Evolutionary conservation across 495 filamentous ascomycete species (phyloP), one percentile per base, ranked within the genome.

Genomic region (Cenococcum geophilum): DNA sequence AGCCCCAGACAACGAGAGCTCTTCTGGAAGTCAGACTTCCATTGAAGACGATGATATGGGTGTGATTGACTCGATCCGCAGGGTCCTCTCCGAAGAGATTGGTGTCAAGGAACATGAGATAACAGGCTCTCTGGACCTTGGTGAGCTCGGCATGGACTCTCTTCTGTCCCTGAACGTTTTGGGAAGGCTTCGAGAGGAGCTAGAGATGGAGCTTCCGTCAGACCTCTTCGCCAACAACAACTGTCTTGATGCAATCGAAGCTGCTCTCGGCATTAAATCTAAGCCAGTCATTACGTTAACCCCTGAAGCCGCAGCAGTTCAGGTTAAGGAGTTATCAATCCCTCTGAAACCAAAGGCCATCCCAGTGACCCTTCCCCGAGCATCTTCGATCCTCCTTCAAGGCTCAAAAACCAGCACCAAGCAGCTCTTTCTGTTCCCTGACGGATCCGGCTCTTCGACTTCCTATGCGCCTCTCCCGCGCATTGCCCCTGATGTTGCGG

Each of bases 361-460:
- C 36, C 9, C 32, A 23, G 37, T 18, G 55, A 23, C 55, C 6
- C 42, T 34, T 42, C 78, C 76, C 0, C 69, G 67, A 8, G 79
- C 79, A 14, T 81, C 74, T 11, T 83, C 81, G 0, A 73, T 83
- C 52, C 67, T 80, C 18, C 72, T 81, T 10, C 79, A 80, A 70
- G 79, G 79, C 55, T 76, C 76, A 0, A 78, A 75, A 61, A 76
- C 70, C 16, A 71, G 75, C 4, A 74, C 69, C 8, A 75, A 74
- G 51, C 76, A 63, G 42, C 68, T 81, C 6, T 82, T 79, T 66
- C 63, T 82, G 9, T 74, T 82, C 62, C 79, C 79, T 14, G 79
- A 81, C 59, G 79, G 79, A 35, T 71, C 72, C 40, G 79, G 79
- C 16, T 78, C 77, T 5, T 76, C 79, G 4, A 77, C 74, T 2